A percentile compares a stretch with the other conserved stretches of the same genome.
phyloP scores from a whole-genome alignment of 148 eudicot genomes.

The Rhododendron ferrugineum region DNA sequence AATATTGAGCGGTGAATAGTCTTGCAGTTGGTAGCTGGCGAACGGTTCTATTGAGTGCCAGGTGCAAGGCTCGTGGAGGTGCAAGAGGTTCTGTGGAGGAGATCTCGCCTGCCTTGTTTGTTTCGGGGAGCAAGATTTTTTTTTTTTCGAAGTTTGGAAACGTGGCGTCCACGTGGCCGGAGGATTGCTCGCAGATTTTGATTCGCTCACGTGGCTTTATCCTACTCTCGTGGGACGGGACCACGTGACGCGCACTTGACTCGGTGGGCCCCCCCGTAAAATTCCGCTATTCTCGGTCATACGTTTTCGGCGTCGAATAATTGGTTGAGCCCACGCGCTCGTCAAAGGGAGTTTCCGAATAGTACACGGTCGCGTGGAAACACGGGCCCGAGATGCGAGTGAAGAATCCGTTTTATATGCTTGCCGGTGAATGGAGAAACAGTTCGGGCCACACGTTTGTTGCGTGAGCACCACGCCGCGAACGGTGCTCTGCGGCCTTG shows the following conservation, averaged over 20 bases:
- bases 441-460: neutral
- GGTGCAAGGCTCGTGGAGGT: slow-evolving; percentile 7
- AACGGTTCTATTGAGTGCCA: neutral
- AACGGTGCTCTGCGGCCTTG: too few relatives aligned
- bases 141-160: neutral
- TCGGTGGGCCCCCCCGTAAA: neutral
- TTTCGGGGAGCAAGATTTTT: slow-evolving; percentile 13
- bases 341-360: neutral
- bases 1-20: too few relatives aligned
- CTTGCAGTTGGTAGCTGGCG: too few relatives aligned
- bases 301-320: neutral
- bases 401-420: neutral
- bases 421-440: neutral
- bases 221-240: neutral
- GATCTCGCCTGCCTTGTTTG: neutral
- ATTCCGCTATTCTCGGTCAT: neutral
- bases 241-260: slow-evolving; percentile 7
- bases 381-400: neutral
- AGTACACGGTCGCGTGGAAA: neutral
- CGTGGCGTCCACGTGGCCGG: slow-evolving; percentile 13
- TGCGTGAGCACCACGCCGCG: neutral
- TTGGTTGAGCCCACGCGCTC: neutral
- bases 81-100: slow-evolving; percentile 7
- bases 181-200: neutral
- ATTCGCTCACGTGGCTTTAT: slow-evolving; percentile 16